Percentiles rank a stretch among this genome's conserved stretches.
Evolutionary conservation across 192 early-diverging fungal genomes (phyloP).

Genomic region (Coemansia asiatica): DNA sequence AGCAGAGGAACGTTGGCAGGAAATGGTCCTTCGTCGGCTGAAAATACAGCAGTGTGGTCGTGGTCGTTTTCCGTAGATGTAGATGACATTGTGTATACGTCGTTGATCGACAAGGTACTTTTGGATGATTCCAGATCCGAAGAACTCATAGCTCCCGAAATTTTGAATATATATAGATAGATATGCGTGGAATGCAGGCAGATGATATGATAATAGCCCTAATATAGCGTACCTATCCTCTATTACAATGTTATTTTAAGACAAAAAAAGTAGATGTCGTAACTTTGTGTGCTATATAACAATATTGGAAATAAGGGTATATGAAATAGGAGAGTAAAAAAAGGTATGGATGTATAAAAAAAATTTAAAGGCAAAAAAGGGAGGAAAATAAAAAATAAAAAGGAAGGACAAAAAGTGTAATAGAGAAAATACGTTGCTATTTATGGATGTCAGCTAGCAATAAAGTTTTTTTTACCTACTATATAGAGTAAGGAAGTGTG

Average conservation of each 20-base stretch:
- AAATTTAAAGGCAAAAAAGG: neutral
- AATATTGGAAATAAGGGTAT: too few species aligned
- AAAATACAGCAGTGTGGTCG: neutral
- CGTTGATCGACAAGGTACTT: neutral
- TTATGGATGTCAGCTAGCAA: neutral
- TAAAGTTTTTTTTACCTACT: too few species aligned
- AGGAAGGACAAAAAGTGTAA: neutral
- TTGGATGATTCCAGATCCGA: neutral
- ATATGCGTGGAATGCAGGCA: conserved; percentile 2
- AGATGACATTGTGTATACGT: neutral
- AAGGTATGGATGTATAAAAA: neutral
- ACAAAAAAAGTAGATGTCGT: too few species aligned
- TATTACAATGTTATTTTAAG: too few species aligned
- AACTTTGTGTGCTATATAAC: too few species aligned
- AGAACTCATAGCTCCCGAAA: neutral
- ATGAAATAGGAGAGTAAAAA: too few species aligned
- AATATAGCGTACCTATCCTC: too few species aligned
- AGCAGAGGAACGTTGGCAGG: conserved; percentile 34
- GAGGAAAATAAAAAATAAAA: neutral
- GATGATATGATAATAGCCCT: neutral
- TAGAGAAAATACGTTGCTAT: neutral
- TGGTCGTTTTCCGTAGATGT: conserved; percentile 7
- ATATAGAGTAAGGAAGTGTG: neutral
- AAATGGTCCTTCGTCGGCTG: neutral
- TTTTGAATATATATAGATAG: neutral